phyloP scores from a whole-genome alignment of 495 filamentous ascomycete species.

The Penicillium atrosanguineum region DNA sequence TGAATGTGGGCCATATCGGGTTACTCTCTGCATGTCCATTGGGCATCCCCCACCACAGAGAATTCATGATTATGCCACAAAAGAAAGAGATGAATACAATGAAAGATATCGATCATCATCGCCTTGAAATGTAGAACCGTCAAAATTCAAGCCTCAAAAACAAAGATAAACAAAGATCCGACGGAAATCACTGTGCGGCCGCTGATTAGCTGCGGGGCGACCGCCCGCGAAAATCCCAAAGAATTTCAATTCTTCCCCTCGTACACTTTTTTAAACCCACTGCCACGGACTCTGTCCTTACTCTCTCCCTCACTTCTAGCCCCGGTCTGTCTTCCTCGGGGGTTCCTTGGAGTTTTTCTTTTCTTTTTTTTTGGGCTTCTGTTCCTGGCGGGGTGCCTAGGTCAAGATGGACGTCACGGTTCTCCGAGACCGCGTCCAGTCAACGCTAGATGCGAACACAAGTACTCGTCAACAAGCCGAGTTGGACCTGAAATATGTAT shows the following conservation, averaged over 20 bases:
- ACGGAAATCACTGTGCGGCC: conserved; percentile 31
- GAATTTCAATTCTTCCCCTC: conserved; percentile 18
- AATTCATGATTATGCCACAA: not conserved
- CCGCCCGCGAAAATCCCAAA: conserved; percentile 46
- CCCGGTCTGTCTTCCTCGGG: conserved; percentile 17
- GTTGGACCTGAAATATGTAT: conserved; percentile 89
- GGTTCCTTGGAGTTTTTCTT: conserved; percentile 16
- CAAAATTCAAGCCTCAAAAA: not conserved
- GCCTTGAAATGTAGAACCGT: too few relatives aligned
- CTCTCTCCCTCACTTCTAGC: conserved; percentile 6
- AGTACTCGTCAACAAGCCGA: conserved; percentile 84
- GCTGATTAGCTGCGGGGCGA: conserved; percentile 46
- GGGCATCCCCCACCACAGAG: not conserved
- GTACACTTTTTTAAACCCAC: conserved; percentile 13
- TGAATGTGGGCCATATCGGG: not conserved
- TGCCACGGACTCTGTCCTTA: not conserved
- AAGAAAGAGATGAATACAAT: not conserved
- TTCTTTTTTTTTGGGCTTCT: conserved; percentile 25
- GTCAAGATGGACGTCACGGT: conserved; percentile 79
- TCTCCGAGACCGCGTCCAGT: conserved; percentile 82
- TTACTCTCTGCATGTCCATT: conserved; percentile 1
- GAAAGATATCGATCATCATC: not conserved
- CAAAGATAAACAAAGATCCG: not conserved
- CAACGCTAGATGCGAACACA: conserved; percentile 82
- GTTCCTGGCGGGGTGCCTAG: conserved; percentile 35